These are phyloP conservation scores for Hanseniaspora gamundiae DNA, from an alignment of 1,139 yeast species.

Conservation along the genomic window DNA sequence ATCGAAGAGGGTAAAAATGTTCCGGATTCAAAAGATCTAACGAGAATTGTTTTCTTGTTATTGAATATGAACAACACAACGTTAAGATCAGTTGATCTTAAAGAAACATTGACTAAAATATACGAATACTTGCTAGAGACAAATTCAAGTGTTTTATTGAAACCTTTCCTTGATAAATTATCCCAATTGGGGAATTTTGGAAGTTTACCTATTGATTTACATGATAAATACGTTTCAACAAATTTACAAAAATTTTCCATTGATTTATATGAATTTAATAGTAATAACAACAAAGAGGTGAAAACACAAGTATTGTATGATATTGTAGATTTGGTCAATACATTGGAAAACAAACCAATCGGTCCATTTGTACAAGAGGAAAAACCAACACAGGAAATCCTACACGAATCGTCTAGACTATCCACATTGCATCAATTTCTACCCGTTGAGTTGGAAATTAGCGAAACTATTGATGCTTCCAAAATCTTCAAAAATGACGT, in stretches of 20 bases:
- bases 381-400: background rate
- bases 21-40: conserved; percentile 4
- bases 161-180: conserved; percentile 2
- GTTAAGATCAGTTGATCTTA: background rate
- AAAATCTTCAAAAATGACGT: conserved; percentile 13
- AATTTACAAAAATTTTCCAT: background rate
- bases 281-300: background rate
- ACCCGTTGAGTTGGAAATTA: background rate
- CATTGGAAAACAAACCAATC: background rate
- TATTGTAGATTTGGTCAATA: background rate
- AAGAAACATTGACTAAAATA: too few species aligned
- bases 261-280: background rate
- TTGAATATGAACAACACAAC: conserved; percentile 1
- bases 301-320: background rate
- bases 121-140: conserved; percentile 1
- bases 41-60: conserved; percentile 3
- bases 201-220: too few species aligned
- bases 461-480: background rate
- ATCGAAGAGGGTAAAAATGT: conserved; percentile 14
- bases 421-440: background rate
- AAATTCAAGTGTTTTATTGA: conserved; percentile 2
- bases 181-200: background rate
- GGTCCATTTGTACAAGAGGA: background rate
- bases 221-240: background rate
- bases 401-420: background rate